Evolutionary conservation across 768 basidiomycete species (phyloP).

Genomic region (Boletus subparvulus): DNA sequence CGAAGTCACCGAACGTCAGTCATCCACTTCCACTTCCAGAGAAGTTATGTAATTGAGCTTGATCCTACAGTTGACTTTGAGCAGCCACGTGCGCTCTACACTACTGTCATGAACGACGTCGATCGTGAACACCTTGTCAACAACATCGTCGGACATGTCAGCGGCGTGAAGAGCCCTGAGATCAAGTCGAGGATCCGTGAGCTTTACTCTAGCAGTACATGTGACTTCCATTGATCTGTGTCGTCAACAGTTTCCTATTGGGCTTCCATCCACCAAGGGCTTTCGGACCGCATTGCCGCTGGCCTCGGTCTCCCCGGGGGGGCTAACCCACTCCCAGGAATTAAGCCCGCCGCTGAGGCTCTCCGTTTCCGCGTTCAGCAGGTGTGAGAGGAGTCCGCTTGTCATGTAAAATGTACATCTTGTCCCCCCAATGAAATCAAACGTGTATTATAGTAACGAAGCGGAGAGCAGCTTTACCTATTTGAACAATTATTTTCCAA

Average conservation of each 20-base stretch:
- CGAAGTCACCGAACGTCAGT: slow-evolving; percentile 79
- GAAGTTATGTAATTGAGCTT: not conserved
- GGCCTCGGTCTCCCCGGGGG: slow-evolving; percentile 58
- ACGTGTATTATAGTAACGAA: slow-evolving; percentile 6
- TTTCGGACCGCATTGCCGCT: slow-evolving; percentile 77
- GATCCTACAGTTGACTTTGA: slow-evolving; percentile 70
- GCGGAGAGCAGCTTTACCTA: not conserved
- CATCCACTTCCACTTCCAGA: not conserved
- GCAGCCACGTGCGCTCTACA: slow-evolving; percentile 72
- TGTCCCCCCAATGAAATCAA: not conserved
- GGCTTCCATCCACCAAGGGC: slow-evolving; percentile 71
- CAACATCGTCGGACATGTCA: slow-evolving; percentile 67
- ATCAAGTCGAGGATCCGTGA: slow-evolving; percentile 67
- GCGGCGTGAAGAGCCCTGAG: slow-evolving; percentile 55
- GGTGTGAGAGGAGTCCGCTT: not conserved
- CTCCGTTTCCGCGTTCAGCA: slow-evolving; percentile 44
- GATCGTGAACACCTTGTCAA: slow-evolving; percentile 60
- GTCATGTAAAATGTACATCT: not conserved
- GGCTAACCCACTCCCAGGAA: slow-evolving; percentile 51
- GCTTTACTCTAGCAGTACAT: slow-evolving; percentile 26
- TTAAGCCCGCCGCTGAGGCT: slow-evolving; percentile 60
- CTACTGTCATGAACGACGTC: slow-evolving; percentile 62
- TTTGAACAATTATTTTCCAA: too few relatives aligned
- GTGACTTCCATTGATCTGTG: not conserved
- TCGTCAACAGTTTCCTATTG: slow-evolving; percentile 63